A percentile compares a stretch with the other conserved stretches of the same genome.
Conservation (phyloP, 2,329 filamentous ascomycete species). For the Calonectria pauciramosa region DNA sequence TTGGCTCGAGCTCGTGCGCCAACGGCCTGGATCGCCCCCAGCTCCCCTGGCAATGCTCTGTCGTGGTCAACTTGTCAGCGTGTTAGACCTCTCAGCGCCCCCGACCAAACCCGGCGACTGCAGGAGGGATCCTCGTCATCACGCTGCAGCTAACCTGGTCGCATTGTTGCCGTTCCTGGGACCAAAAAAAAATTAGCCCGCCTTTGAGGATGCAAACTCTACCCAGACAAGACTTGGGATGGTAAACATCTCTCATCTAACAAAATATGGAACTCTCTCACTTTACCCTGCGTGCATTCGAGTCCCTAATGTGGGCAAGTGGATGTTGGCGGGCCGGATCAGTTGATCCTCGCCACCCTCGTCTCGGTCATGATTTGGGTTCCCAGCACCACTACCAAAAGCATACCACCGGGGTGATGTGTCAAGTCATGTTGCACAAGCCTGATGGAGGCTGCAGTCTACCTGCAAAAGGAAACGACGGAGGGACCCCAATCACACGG, state of each 20-base stretch:
- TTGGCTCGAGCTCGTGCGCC: slow-evolving; percentile 37
- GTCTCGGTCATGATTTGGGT: slow-evolving; percentile 16
- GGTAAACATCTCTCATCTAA: not conserved
- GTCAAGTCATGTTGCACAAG: slow-evolving; percentile 21
- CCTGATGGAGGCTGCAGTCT: slow-evolving; percentile 17
- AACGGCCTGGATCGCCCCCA: slow-evolving; percentile 36
- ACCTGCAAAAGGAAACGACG: slow-evolving; percentile 12
- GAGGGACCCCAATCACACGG: slow-evolving; percentile 16
- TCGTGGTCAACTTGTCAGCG: slow-evolving; percentile 21
- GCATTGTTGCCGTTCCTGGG: slow-evolving; percentile 14
- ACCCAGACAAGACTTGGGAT: not conserved
- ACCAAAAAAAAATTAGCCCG: not conserved
- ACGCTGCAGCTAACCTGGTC: slow-evolving; percentile 29
- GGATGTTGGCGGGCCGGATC: slow-evolving; percentile 27
- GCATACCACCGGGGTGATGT: slow-evolving; percentile 30
- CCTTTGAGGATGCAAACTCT: slow-evolving; percentile 8
- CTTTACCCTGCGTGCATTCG: slow-evolving; percentile 5
- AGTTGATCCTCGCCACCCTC: slow-evolving; percentile 29
- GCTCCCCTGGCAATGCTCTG: slow-evolving; percentile 31
- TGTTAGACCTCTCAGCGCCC: slow-evolving; percentile 10
- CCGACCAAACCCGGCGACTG: slow-evolving; percentile 15
- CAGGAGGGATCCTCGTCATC: slow-evolving; percentile 28
- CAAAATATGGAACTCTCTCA: not conserved
- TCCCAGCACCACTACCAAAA: slow-evolving; percentile 11
- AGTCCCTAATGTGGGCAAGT: slow-evolving; percentile 24